These are phyloP conservation scores for Ustilago vetiveriae DNA, from an alignment of 1,284 basidiomycete species.

Conservation along the genomic window DNA sequence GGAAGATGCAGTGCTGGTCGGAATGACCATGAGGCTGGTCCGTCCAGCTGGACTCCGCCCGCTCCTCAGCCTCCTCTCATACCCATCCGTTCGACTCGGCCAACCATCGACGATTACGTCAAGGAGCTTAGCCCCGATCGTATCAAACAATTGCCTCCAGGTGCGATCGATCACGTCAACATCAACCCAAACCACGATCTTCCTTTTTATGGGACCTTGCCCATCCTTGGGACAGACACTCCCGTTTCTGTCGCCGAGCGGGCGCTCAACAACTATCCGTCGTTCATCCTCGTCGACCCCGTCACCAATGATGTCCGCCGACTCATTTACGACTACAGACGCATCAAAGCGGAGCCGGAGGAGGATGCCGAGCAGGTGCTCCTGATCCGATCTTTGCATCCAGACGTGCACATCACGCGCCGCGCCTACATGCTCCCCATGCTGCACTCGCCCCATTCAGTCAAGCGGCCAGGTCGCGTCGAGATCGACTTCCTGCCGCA, in stretches of 20 bases:
- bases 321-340: not conserved
- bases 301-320: not conserved
- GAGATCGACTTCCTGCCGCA: conserved; percentile 3
- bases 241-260: not conserved
- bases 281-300: conserved; percentile 4
- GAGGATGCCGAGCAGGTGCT: not conserved
- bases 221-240: not conserved
- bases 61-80: too few relatives aligned
- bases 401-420: conserved; percentile 4
- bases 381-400: not conserved
- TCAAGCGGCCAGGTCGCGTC: not conserved
- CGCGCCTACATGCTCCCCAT: too few relatives aligned
- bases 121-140: not conserved
- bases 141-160: not conserved
- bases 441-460: too few relatives aligned
- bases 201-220: conserved; percentile 1
- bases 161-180: not conserved
- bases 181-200: not conserved
- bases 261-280: conserved; percentile 3
- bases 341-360: not conserved
- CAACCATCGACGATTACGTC: not conserved
- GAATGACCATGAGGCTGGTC: not conserved
- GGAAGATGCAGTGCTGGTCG: not conserved
- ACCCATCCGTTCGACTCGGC: too few relatives aligned
- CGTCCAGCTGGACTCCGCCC: too few relatives aligned